Base-by-base conservation (phyloP, 192 early-diverging fungal genomes). In the Diversispora eburnea region DNA sequence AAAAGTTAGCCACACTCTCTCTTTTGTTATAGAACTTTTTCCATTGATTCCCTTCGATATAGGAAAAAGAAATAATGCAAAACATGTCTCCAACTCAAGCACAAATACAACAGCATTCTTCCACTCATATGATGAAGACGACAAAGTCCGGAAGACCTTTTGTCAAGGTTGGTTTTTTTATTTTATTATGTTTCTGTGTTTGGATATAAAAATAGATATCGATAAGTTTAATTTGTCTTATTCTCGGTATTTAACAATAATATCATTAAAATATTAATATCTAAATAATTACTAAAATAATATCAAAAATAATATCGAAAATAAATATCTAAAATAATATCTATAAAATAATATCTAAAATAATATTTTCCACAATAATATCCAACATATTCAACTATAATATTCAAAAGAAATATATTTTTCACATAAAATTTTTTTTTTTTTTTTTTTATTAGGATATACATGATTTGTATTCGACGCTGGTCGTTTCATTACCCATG, bases 61-160 rank as follows among this genome's bases (percentile, higher is more conserved):
- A 33, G 25, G 25, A 33, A 33, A 33, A 33, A 33, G 25, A 33
- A 33, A 33, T 33, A 33, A 33, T 54, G n/a, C 51, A 58, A 58
- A 58, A 19, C 22, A 58, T 58, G 57, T 17, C 57, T 8, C 8
- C 45, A 5, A 17, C 4, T 66, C 64, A 66, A 45, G 3, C 72
- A 22, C 59, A 64, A 41, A 61, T 73, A 49, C 72, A 73, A 7
- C 75, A 81, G 7, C 82, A 83, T 46, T 80, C 82, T 2, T 82
- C 79, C 43, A 82, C 80, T 13, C 63, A 76, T 46, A 83, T 79
- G 79, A 84, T 88, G 84, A 86, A 82, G 61, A 83, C 84, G 9
- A 88, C 84, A 15, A 82, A 80, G 19, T 83, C 82, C 8, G 86
- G 86, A 22, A 76, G 86, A 63, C 83, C 86, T 55, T 88, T 86